Conservation (phyloP, 2,329 filamentous ascomycete genomes). For the Diplodia scrobiculata region DNA sequence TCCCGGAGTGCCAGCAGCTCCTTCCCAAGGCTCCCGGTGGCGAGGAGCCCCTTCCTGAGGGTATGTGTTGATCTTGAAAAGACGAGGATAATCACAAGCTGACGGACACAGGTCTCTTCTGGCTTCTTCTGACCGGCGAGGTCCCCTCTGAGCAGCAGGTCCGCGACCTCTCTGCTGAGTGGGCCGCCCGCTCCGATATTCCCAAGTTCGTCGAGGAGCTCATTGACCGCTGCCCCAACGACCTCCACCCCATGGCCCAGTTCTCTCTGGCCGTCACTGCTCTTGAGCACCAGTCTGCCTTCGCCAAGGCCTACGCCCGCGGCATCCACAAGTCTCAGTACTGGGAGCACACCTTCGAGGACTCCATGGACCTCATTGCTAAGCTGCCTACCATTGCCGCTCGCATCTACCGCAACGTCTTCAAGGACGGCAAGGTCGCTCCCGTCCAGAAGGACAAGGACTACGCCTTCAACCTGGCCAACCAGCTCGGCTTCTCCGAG, state of each 20-base stretch:
- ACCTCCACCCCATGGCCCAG: conserved; percentile 99
- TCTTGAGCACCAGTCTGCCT: conserved; percentile 96
- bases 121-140: conserved; percentile 97
- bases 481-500: conserved; percentile 94
- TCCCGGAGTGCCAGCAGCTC: conserved; percentile 96
- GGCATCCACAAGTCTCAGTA: conserved; percentile 99
- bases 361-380: conserved; percentile 99
- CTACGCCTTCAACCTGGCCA: conserved; percentile 98
- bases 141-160: conserved; percentile 98
- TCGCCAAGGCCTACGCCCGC: conserved; percentile 98
- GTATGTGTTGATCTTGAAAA: conserved; percentile 46
- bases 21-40: conserved; percentile 96
- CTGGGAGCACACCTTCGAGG: conserved; percentile 99
- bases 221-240: conserved; percentile 98
- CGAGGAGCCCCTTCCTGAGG: conserved; percentile 95
- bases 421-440: conserved; percentile 99
- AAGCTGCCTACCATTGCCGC: conserved; percentile 98
- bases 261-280: conserved; percentile 97
- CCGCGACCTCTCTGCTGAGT: conserved; percentile 95
- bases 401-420: conserved; percentile 99
- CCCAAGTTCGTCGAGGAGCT: conserved; percentile 99
- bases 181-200: conserved; percentile 94
- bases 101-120: conserved; percentile 77
- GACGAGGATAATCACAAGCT: conserved; percentile 6
- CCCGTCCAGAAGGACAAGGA: conserved; percentile 98